Base-by-base conservation (phyloP, 148 eudicot genomes). In the Rhododendron kiyosumense region DNA sequence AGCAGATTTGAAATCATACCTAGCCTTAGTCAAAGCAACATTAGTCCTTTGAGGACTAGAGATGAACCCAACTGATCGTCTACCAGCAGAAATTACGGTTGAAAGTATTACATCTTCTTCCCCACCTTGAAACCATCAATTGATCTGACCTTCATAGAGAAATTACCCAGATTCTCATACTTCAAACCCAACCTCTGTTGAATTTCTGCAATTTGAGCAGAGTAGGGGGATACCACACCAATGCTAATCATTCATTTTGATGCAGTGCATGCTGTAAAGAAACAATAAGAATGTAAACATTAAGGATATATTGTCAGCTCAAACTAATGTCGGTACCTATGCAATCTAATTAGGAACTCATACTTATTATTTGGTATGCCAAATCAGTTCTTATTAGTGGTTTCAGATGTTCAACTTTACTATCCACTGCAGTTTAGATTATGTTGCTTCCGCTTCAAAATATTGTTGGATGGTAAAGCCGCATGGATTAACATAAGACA, bases 61-160 rank as follows among this genome's bases (percentile, higher is more conserved):
- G 38, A 94, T 48, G 86, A 94, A 95, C 54, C 98, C 98, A 61
- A 95, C 88, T 13, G 89, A 83, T 61, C 96, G 91, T 74, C 61
- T 59, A 1, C 2, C 81, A 81, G 93, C 91, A 82, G 95, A 91
- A 85, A 94, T 89, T 9, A 94, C 96, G 2, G 98, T 93, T 43
- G 98, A 95, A 81, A 95, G 83, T 28, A 95, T 92, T 61, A 95
- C 81, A 51, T 95, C 98, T 65, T 92, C 94, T 69, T 95, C 98
- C 4, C 98, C 96, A 2, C 96, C 98, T 84, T 95, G 98, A 86
- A 94, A 95, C 28, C 95, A 86, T 95, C 98, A 65, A 95, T 89
- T 14, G 98, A 89, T 22, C 91, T 91, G 57, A 93, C 95, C 83
- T 90, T 91, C 41, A 95, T 93, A 18, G 34, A 36, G 59, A 94